phyloP scores from a whole-genome alignment of 202 grass and related monocot species.

The Elaeis oleifera region DNA sequence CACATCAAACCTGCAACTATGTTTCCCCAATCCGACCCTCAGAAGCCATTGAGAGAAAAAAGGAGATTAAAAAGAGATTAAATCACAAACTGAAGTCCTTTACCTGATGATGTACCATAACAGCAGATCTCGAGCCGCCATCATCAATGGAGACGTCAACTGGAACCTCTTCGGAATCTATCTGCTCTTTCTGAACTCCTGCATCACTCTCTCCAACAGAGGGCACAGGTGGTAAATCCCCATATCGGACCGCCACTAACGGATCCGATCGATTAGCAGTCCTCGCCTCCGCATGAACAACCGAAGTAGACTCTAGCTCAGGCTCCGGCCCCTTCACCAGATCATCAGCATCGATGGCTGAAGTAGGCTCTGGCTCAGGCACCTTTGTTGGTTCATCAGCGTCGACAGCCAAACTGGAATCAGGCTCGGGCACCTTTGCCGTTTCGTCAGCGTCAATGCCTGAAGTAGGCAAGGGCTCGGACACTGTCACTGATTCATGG shows the following conservation, averaged over 20 bases:
- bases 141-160: not conserved
- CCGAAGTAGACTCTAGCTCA: too few species aligned
- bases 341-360: too few species aligned
- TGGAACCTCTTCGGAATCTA: not conserved
- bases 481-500: not conserved
- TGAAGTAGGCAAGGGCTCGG: not conserved
- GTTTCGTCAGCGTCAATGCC: too few species aligned
- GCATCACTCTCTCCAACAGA: not conserved
- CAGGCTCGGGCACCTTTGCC: too few species aligned
- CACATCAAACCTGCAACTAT: constrained; percentile 10
- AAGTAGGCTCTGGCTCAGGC: too few species aligned
- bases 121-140: constrained; percentile 4
- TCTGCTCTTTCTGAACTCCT: not conserved
- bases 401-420: too few species aligned
- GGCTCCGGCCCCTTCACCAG: too few species aligned
- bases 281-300: not conserved
- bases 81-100: not conserved
- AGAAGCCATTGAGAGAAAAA: not conserved
- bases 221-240: not conserved
- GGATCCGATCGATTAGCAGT: constrained; percentile 1
- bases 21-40: constrained; percentile 28
- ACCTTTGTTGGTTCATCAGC: too few species aligned
- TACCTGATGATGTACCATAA: constrained; percentile 15
- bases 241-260: not conserved
- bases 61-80: not conserved